These are phyloP conservation scores for Cytospora chrysosperma DNA, from an alignment of 2,329 filamentous ascomycete genomes.

Conservation along the genomic window DNA sequence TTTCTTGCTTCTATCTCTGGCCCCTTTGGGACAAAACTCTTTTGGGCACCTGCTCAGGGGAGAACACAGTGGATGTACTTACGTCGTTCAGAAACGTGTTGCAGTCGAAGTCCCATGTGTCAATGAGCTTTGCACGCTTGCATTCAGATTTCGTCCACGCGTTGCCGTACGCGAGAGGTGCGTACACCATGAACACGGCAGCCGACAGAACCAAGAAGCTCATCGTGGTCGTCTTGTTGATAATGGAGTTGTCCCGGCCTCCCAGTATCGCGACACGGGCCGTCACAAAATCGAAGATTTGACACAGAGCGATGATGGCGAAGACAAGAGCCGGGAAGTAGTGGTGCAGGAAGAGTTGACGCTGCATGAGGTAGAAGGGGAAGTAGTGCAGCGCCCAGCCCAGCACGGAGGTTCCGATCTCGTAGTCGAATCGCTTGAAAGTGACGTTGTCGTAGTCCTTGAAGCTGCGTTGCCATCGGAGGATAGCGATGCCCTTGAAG, in stretches of 20 bases:
- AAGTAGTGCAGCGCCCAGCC: slow-evolving; percentile 99
- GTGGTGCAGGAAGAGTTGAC: slow-evolving; percentile 96
- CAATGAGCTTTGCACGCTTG: slow-evolving; percentile 80
- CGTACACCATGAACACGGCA: slow-evolving; percentile 77
- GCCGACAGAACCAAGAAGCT: slow-evolving; percentile 73
- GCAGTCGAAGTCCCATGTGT: slow-evolving; percentile 97
- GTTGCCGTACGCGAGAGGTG: slow-evolving; percentile 90
- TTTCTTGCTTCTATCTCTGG: background rate
- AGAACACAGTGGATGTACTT: slow-evolving; percentile 48
- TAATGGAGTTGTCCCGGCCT: slow-evolving; percentile 65
- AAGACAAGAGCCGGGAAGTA: slow-evolving; percentile 98
- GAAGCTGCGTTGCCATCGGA: slow-evolving; percentile 93
- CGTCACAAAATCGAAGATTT: slow-evolving; percentile 82
- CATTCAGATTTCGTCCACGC: slow-evolving; percentile 89
- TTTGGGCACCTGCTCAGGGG: slow-evolving; percentile 38
- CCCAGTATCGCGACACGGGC: slow-evolving; percentile 69
- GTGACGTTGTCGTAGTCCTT: slow-evolving; percentile 77
- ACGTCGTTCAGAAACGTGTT: slow-evolving; percentile 86
- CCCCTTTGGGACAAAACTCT: slow-evolving; percentile 35
- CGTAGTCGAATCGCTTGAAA: slow-evolving; percentile 98
- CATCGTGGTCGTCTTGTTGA: slow-evolving; percentile 73
- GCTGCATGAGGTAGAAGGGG: slow-evolving; percentile 97
- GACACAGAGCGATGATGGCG: slow-evolving; percentile 82
- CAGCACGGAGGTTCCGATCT: slow-evolving; percentile 84
- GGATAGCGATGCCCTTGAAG: slow-evolving; percentile 84